Evolutionary conservation across 129 eudicot species (phyloP).

Genomic region (Artemisia argyi): DNA sequence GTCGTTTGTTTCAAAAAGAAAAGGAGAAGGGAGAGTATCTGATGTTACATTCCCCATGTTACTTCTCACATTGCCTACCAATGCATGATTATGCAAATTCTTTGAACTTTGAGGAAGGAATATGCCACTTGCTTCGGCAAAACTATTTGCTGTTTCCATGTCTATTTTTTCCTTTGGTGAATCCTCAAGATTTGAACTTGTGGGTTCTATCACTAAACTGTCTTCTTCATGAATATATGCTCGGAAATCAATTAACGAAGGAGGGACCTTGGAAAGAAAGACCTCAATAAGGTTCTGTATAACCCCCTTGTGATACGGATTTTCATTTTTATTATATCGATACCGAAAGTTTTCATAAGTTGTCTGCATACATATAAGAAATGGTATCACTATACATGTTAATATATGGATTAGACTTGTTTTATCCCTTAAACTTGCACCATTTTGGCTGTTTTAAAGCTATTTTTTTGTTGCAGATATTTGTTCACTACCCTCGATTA

Average conservation of each 20-base stretch:
- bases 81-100: slow-evolving; percentile 45
- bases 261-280: slow-evolving; percentile 67
- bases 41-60: slow-evolving; percentile 37
- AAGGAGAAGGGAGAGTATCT: slow-evolving; percentile 36
- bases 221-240: slow-evolving; percentile 58
- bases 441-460: too few species aligned
- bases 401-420: background rate
- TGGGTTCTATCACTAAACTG: slow-evolving; percentile 32
- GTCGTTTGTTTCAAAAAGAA: slow-evolving; percentile 26
- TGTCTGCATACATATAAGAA: slow-evolving; percentile 55
- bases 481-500: too few species aligned
- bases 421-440: background rate
- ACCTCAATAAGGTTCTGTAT: slow-evolving; percentile 61
- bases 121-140: slow-evolving; percentile 46
- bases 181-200: slow-evolving; percentile 31
- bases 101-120: slow-evolving; percentile 74
- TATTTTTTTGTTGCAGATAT: too few species aligned
- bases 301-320: slow-evolving; percentile 79
- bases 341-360: slow-evolving; percentile 88
- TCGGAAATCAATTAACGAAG: slow-evolving; percentile 64
- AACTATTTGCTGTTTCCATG: slow-evolving; percentile 49
- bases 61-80: slow-evolving; percentile 43
- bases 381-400: background rate
- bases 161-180: slow-evolving; percentile 69
- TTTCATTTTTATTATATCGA: slow-evolving; percentile 69